These are phyloP conservation scores for Metroxylon sagu DNA, from an alignment of 176 grass and related monocot genomes.

Conservation along the genomic window DNA sequence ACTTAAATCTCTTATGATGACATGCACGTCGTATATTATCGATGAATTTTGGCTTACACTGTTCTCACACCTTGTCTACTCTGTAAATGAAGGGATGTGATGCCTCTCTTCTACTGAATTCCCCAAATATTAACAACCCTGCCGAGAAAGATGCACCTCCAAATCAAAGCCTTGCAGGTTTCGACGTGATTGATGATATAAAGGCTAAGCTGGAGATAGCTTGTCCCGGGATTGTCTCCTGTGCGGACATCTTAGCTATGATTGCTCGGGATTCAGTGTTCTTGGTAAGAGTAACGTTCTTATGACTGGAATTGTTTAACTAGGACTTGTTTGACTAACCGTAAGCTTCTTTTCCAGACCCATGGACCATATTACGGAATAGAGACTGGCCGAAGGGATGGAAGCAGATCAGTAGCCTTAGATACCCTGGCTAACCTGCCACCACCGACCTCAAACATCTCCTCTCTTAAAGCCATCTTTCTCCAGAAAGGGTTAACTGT, in stretches of 20 bases:
- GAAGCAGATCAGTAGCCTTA: conserved; percentile 22
- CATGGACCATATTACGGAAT: conserved; percentile 41
- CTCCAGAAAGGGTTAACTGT: conserved; percentile 24
- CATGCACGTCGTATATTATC: not conserved
- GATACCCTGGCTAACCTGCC: conserved; percentile 19
- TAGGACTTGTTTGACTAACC: not conserved
- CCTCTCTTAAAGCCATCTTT: conserved; percentile 27
- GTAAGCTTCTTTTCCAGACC: conserved; percentile 16
- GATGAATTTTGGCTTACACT: not conserved
- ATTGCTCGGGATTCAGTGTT: no score
- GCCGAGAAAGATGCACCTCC: no score
- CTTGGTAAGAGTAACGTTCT: not conserved
- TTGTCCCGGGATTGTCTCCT: no score
- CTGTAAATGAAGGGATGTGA: no score
- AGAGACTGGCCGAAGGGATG: conserved; percentile 42
- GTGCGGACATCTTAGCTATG: no score
- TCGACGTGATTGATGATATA: no score
- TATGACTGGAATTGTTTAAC: not conserved
- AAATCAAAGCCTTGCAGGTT: no score
- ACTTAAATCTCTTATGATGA: not conserved
- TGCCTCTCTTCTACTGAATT: no score
- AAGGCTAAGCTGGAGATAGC: no score
- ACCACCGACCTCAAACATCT: conserved; percentile 15
- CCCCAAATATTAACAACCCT: no score
- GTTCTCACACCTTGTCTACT: not conserved